Conservation (phyloP, 2,329 filamentous ascomycete species). For the Pestalotiopsis fici region DNA sequence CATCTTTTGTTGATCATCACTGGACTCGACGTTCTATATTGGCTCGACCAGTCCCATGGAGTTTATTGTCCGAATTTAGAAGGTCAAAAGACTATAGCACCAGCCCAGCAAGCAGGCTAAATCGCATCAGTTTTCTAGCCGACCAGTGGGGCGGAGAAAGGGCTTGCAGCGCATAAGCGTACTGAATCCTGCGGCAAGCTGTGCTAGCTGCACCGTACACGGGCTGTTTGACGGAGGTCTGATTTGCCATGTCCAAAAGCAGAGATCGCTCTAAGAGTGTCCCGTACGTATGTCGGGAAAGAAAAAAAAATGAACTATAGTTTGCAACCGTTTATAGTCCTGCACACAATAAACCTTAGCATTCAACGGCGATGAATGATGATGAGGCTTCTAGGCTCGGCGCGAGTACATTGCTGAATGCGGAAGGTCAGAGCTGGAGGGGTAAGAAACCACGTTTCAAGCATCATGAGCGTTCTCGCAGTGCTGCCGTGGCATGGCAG, state of each 20-base stretch:
- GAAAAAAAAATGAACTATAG: neutral
- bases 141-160: neutral
- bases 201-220: neutral
- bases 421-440: neutral
- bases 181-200: neutral
- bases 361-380: neutral
- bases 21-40: neutral
- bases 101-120: neutral
- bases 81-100: neutral
- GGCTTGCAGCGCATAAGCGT: neutral
- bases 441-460: neutral
- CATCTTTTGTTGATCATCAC: neutral
- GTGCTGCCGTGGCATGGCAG: neutral
- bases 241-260: neutral
- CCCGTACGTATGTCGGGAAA: neutral
- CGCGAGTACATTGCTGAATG: neutral
- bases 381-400: neutral
- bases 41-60: neutral
- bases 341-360: neutral
- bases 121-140: neutral
- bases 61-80: neutral
- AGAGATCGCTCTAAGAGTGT: neutral
- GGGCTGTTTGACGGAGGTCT: neutral
- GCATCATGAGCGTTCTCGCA: neutral
- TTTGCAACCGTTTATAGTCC: neutral